Percentiles rank a stretch among this genome's conserved stretches.
Evolutionary conservation across 371 early-diverging fungal species (phyloP).

Genomic region (Neoconidiobolus thromboides): DNA sequence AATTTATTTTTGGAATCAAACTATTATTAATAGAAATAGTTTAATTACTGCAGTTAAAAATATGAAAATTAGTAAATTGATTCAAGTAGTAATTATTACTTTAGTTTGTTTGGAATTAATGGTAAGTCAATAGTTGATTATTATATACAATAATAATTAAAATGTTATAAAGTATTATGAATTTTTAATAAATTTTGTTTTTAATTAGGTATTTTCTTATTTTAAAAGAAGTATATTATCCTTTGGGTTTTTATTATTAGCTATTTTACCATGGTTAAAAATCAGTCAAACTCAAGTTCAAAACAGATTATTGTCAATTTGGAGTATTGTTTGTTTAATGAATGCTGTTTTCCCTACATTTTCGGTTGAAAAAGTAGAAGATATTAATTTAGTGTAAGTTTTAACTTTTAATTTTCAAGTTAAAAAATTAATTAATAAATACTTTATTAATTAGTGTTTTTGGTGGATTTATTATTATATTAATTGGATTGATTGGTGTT

Average conservation of each 20-base stretch:
- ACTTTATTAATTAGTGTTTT: slow-evolving; percentile 6
- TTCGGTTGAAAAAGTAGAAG: slow-evolving; percentile 69
- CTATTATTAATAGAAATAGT: slow-evolving; percentile 10
- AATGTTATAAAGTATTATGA: too few relatives aligned
- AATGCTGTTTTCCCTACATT: slow-evolving; percentile 68
- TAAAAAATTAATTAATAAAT: not conserved
- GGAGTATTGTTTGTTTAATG: slow-evolving; percentile 41
- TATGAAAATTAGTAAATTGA: not conserved
- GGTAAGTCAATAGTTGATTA: slow-evolving; percentile 19
- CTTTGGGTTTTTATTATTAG: slow-evolving; percentile 21
- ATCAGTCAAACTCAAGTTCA: slow-evolving; percentile 10
- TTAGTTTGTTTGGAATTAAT: slow-evolving; percentile 39
- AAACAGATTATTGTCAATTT: slow-evolving; percentile 12
- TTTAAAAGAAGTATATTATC: slow-evolving; percentile 45
- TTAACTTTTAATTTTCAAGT: not conserved
- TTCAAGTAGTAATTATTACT: slow-evolving; percentile 11
- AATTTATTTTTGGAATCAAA: slow-evolving; percentile 63
- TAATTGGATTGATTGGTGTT: not conserved
- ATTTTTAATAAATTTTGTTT: not conserved
- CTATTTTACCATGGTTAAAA: slow-evolving; percentile 42
- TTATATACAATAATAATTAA: not conserved
- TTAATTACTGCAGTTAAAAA: too few relatives aligned
- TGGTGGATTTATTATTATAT: slow-evolving; percentile 11
- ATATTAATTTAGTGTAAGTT: slow-evolving; percentile 47
- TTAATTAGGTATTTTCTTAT: slow-evolving; percentile 45